Evolutionary conservation across 208 protist species (phyloP), one percentile per base, ranked within the genome.

Genomic region (Tetramitus jugosus): DNA sequence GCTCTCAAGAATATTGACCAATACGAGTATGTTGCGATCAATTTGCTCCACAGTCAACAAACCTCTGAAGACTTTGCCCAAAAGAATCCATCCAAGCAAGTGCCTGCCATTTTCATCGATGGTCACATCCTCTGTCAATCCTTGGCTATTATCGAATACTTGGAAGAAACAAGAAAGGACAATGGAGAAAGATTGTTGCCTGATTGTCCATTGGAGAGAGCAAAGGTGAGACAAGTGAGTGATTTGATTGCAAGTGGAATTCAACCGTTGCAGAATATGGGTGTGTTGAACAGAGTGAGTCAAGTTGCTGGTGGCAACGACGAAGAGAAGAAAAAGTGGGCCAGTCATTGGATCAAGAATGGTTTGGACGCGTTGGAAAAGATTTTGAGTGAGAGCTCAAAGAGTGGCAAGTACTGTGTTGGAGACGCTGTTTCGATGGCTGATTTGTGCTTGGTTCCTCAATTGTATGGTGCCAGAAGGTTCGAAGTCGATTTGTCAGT

Each of bases 221-320:
- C 81, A 7, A 0, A 83, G 35, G 84, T 91, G 6, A 81, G 88
- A 14, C 46, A 77, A 29, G 45, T 92, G 1, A 75, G 79, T 31
- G n/a, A 82, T 42, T 80, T 84, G 42, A 90, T 94, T 75, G 87
- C 72, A 23, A 68, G 72, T 2, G 91, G 89, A 75, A 94, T 88
- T 40, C 91, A 94, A 82, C 91, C 91, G 26, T 61, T 94, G 23
- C 91, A 94, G 77, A 94, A 94, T 78, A 80, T 92, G 23, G 77
- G 74, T 26, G 81, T 92, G 3, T 64, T 92, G 17, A 39, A 82
- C 3, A 78, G 86, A 13, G 52, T 88, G 33, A 85, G 60, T 33
- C 33, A 69, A 35, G 60, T 79, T 39, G 53, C 74, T 76, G 68
- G 49, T n/a, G 52, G 31, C 2, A 31, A 84, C 3, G 20, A 69